Conservation (phyloP, 208 protist genomes). For the Trypanosomatidae sp. region DNA sequence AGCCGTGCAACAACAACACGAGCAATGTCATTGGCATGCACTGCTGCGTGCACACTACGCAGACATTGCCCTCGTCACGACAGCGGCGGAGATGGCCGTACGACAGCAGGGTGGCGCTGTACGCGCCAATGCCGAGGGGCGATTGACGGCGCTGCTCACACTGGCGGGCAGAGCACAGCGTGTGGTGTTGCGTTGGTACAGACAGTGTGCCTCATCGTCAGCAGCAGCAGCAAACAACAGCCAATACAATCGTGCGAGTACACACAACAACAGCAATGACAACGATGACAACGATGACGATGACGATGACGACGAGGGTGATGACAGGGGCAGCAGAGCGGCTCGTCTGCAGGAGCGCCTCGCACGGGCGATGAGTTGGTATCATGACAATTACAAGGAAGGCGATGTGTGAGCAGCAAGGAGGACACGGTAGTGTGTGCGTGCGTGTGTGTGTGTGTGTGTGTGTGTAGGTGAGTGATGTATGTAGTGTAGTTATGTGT, state of each 20-base stretch:
- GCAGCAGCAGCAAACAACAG: too few relatives aligned
- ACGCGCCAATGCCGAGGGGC: background rate
- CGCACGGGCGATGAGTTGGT: conserved; percentile 1
- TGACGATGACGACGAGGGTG: background rate
- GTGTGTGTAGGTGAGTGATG: background rate
- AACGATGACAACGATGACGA: background rate
- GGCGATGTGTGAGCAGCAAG: background rate
- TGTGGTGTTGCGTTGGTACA: background rate
- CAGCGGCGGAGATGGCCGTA: background rate
- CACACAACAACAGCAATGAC: background rate
- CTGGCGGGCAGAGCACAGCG: background rate
- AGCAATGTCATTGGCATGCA: background rate
- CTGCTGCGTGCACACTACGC: background rate
- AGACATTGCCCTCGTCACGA: background rate
- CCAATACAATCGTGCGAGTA: background rate
- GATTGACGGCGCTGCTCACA: background rate
- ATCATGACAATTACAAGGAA: conserved; percentile 1
- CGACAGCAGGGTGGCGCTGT: background rate
- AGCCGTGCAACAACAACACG: too few relatives aligned
- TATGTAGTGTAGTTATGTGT: background rate
- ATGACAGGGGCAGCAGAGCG: conserved; percentile 3
- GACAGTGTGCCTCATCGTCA: too few relatives aligned
- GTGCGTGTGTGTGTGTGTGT: too few relatives aligned
- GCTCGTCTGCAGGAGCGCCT: background rate
- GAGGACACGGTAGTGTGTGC: too few relatives aligned